Conservation (phyloP, 306 rosid species). For the Arachis stenosperma region DNA sequence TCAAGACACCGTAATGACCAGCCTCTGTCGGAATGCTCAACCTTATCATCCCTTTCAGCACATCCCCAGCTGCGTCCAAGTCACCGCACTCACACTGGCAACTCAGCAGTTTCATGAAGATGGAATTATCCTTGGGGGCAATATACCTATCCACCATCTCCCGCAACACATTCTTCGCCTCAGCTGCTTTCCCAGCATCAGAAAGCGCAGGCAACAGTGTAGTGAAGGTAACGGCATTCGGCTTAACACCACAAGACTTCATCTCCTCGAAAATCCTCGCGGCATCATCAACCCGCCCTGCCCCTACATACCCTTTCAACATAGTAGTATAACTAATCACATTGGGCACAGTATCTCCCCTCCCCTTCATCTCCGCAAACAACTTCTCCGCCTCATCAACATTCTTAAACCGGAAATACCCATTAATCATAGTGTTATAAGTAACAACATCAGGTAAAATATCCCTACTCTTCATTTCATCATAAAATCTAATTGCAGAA, state of each 20-base stretch:
- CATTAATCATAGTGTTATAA: slow-evolving; percentile 81
- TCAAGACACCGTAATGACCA: slow-evolving; percentile 82
- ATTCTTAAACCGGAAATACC: slow-evolving; percentile 73
- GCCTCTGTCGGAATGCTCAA: slow-evolving; percentile 88
- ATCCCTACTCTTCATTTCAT: slow-evolving; percentile 72
- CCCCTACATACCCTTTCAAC: slow-evolving; percentile 76
- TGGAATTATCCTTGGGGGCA: slow-evolving; percentile 76
- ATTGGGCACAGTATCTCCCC: slow-evolving; percentile 59
- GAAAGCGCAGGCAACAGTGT: slow-evolving; percentile 84
- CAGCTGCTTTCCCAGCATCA: slow-evolving; percentile 61
- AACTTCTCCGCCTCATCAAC: slow-evolving; percentile 78
- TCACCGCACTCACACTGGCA: slow-evolving; percentile 74
- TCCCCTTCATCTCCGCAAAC: slow-evolving; percentile 84
- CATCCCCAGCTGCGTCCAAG: slow-evolving; percentile 80
- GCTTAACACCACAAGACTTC: slow-evolving; percentile 72
- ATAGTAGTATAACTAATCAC: slow-evolving; percentile 86
- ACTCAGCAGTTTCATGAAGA: slow-evolving; percentile 60
- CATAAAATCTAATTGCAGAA: slow-evolving; percentile 80
- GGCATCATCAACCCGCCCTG: slow-evolving; percentile 64
- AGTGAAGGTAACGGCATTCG: slow-evolving; percentile 73
- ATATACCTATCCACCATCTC: slow-evolving; percentile 78
- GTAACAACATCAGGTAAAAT: slow-evolving; percentile 74
- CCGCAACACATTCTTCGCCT: slow-evolving; percentile 58
- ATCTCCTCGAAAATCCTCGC: slow-evolving; percentile 65
- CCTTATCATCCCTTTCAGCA: slow-evolving; percentile 74